Percentiles rank a stretch among this genome's conserved stretches.
Evolutionary conservation across 2,329 filamentous ascomycete species (phyloP).

Genomic region (Ceratocystis harringtonii): DNA sequence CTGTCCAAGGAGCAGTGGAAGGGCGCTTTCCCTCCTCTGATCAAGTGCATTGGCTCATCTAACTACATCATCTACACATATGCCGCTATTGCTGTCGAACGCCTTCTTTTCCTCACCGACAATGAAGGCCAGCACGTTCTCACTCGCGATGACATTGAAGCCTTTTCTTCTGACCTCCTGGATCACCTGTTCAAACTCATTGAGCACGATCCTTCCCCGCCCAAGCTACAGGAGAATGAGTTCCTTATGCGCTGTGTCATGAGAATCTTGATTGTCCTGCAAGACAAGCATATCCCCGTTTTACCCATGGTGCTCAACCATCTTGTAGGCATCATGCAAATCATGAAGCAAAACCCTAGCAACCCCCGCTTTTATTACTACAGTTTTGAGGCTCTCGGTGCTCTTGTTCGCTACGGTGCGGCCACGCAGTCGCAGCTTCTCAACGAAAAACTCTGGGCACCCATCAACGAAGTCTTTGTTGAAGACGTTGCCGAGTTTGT

Average conservation of each 20-base stretch:
- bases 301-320: slow-evolving; percentile 68
- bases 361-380: slow-evolving; percentile 98
- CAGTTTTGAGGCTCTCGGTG: slow-evolving; percentile 87
- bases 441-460: slow-evolving; percentile 65
- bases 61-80: slow-evolving; percentile 98
- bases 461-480: slow-evolving; percentile 65
- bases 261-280: slow-evolving; percentile 89
- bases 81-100: slow-evolving; percentile 89
- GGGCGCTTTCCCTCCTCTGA: slow-evolving; percentile 72
- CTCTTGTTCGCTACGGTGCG: slow-evolving; percentile 60
- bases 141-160: slow-evolving; percentile 59
- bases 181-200: slow-evolving; percentile 85
- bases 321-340: slow-evolving; percentile 74
- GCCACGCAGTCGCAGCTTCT: slow-evolving; percentile 52
- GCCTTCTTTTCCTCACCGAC: slow-evolving; percentile 71
- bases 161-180: slow-evolving; percentile 71
- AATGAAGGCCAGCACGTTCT: slow-evolving; percentile 65
- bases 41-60: slow-evolving; percentile 74
- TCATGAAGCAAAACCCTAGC: slow-evolving; percentile 88
- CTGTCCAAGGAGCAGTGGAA: slow-evolving; percentile 86
- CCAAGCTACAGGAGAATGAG: slow-evolving; percentile 97
- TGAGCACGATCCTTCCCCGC: slow-evolving; percentile 65
- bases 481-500: slow-evolving; percentile 87
- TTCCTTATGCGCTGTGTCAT: slow-evolving; percentile 98
- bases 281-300: slow-evolving; percentile 60